Evolutionary conservation across 73 alveolate species (phyloP).

Genomic region (Blepharisma stoltei): DNA sequence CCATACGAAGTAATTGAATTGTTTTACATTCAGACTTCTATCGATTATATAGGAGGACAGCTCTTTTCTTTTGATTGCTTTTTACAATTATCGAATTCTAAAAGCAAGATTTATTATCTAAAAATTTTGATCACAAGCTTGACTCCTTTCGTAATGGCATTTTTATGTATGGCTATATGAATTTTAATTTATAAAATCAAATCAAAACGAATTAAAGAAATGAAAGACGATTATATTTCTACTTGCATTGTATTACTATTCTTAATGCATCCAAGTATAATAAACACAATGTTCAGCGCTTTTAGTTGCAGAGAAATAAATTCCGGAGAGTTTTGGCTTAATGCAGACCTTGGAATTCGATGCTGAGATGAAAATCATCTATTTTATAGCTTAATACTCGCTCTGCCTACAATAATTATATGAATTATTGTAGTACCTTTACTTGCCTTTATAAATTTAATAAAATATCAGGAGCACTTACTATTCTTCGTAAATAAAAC

Average conservation of each 20-base stretch:
- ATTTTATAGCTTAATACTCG: not conserved
- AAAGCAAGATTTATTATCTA: conserved; percentile 29
- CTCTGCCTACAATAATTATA: conserved; percentile 15
- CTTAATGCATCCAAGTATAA: conserved; percentile 56
- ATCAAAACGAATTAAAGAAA: not conserved
- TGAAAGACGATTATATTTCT: conserved; percentile 40
- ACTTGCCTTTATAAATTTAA: not conserved
- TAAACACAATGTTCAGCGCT: conserved; percentile 42
- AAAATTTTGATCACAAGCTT: conserved; percentile 41
- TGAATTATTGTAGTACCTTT: conserved; percentile 29
- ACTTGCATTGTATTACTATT: conserved; percentile 44
- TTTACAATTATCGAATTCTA: conserved; percentile 31
- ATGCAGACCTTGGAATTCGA: conserved; percentile 40
- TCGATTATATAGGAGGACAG: conserved; percentile 34
- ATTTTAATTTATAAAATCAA: conserved; percentile 20
- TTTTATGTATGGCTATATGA: conserved; percentile 31
- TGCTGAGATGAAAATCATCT: conserved; percentile 43
- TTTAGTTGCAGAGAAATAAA: conserved; percentile 45
- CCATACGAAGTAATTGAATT: conserved; percentile 36
- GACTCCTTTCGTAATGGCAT: conserved; percentile 35
- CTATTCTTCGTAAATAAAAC: too few relatives aligned
- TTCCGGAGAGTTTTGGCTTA: conserved; percentile 12
- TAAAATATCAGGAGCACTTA: not conserved
- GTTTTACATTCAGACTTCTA: conserved; percentile 38
- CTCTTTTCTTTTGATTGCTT: conserved; percentile 56